Evolutionary conservation across 345 rosid species (phyloP), one percentile per base, ranked within the genome.

Genomic region (Balakata baccata): DNA sequence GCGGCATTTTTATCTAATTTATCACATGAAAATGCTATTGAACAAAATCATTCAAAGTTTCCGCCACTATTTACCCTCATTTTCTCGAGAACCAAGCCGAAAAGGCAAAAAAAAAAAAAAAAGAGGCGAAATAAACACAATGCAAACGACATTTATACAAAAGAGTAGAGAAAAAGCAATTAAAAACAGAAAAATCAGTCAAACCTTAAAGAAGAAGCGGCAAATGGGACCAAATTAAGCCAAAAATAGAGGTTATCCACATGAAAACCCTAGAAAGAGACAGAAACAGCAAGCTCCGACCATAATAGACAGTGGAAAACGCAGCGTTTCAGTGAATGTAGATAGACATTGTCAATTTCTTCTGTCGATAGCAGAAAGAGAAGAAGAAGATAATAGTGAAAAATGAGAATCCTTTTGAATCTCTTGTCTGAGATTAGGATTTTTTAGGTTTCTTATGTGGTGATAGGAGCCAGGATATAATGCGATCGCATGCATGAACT

Each of bases 401-500:
- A 60, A 22, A 22, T 13, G 69, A 69, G 70, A 76, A 41, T 70
- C 70, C 70, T 63, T 69, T 56, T 70, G 74, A 76, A 76, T 70
- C 64, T 71, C 49, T 25, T 71, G 79, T 70, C 79, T 71, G 61
- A 76, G 79, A 77, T 71, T 47, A 23, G 61, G 75, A 54, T 64
- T 57, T 57, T 77, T 71, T 56, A 64, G 71, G 67, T 65, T 77
- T 71, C 56, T 56, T 23, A 65, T 23, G 20, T 18, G 54, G 25
- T 23, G 70, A 60, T 29, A 10, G 51, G 61, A 13, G 73, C 2
- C 0, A 50, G 14, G 78, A 73, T 83, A 54, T 57, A 23, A 70
- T 84, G 76, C 2, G 79, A 49, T 60, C 1, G 69, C 43, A 75
- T 76, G 14, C 81, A 82, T 41, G 77, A 16, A 65, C 12, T 75